Base-by-base conservation (phyloP, 768 basidiomycete species). In the Mycena galopus region DNA sequence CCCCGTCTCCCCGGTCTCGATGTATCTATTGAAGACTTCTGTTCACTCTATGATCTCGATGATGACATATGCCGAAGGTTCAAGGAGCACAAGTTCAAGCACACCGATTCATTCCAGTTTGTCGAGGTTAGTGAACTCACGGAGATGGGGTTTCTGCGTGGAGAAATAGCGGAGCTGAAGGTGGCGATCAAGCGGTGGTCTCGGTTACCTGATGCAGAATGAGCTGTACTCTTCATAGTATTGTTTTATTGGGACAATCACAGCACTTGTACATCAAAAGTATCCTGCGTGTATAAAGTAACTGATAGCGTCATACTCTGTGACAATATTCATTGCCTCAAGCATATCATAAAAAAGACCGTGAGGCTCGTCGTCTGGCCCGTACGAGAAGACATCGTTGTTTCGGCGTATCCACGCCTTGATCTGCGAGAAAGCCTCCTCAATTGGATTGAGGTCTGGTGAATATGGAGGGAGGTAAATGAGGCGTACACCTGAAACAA, bases 401-500 rank as follows among this genome's bases (percentile, higher is more conserved):
- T n/a, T n/a, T n/a, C n/a, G n/a, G n/a, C n/a, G n/a, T n/a, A n/a
- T n/a, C n/a, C n/a, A n/a, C n/a, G n/a, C n/a, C n/a, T n/a, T n/a
- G 75, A 85, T 78, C 61, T 80, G 76, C 2, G 81, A 83, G 65
- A 85, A 85, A 0, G 82, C 83, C 66, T 84, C 81, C 69, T 86
- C 80, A 25, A 84, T 84, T 0, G 84, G 84, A 53, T 86, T 84
- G 50, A 82, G 62, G 57, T 86, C 83, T 0, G 83, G 84, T 0
- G 84, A 86, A 68, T 85, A 86, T 5, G 81, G 82, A 0, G 81
- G 83, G 16, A 85, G 78, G 59, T n/a, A n/a, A n/a, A n/a, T n/a
- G n/a, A n/a, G n/a, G n/a, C n/a, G n/a, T n/a, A n/a, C n/a, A n/a
- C n/a, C n/a, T n/a, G n/a, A n/a, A n/a, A n/a, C n/a, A n/a, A n/a